These are phyloP conservation scores for Crucihimalaya himalaica DNA, from an alignment of 345 rosid genomes.

Conservation along the genomic window DNA sequence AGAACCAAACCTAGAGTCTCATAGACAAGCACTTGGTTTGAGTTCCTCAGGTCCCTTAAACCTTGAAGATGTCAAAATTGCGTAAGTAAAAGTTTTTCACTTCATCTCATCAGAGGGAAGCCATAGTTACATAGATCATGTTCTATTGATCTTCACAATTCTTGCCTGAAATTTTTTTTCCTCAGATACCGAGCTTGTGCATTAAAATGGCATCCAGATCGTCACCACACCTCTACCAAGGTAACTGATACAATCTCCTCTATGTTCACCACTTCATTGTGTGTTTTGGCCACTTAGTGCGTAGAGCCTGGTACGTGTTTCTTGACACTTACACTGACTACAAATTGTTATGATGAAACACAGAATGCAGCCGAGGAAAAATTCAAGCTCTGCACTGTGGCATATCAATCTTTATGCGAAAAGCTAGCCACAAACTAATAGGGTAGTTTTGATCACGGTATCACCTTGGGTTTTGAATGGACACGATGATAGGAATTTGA, in stretches of 20 bases:
- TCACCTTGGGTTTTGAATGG: neutral
- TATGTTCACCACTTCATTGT: neutral
- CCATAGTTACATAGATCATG: neutral
- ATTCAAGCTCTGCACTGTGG: constrained; percentile 82
- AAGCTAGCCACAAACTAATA: constrained; percentile 53
- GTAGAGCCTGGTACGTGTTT: neutral
- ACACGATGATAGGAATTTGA: neutral
- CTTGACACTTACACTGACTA: constrained; percentile 1
- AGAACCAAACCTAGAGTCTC: constrained; percentile 48
- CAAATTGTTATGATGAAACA: constrained; percentile 16
- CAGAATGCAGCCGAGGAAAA: constrained; percentile 81
- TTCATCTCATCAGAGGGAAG: neutral
- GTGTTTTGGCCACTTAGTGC: neutral
- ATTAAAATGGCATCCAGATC: constrained; percentile 95
- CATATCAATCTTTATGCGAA: constrained; percentile 73
- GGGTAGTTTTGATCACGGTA: neutral
- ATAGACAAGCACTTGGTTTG: constrained; percentile 72
- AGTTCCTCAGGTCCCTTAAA: constrained; percentile 67
- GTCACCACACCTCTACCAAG: constrained; percentile 80
- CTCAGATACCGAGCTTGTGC: constrained; percentile 77
- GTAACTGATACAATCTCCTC: constrained; percentile 39
- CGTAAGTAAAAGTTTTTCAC: constrained; percentile 48
- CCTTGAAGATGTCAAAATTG: constrained; percentile 70
- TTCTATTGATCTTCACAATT: neutral
- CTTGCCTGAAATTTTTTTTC: neutral